Evolutionary conservation across 768 basidiomycete species (phyloP), one percentile per base, ranked within the genome.

Genomic region (Leccinum ochraceum): DNA sequence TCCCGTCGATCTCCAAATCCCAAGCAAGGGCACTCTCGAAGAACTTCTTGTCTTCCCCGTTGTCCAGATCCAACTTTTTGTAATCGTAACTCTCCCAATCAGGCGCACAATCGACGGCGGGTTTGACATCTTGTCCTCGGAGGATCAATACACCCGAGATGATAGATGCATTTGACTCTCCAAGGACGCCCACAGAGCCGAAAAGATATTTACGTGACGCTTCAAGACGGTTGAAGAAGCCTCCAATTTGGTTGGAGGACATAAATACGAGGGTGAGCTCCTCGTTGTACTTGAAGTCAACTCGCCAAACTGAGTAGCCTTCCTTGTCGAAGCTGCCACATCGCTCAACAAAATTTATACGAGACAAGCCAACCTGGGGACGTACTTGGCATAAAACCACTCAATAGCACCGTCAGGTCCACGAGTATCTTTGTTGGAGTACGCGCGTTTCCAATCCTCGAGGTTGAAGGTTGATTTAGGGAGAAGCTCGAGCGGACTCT

Each of bases 171-270:
- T 91, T 90, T 72, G 80, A 55, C 69, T 78, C 77, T 71, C 97
- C 96, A 60, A 95, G 86, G 22, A 99, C 97, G 74, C 93, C 94
- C 51, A 94, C 75, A 49, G 93, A 95, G 14, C 89, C 96, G 75
- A 98, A 97, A 65, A 95, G 83, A 82, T 97, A 96, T 77, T 97
- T 96, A 77, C 96, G 89, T 24, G 95, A 94, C 10, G 87, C 97
- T 80, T 98, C 97, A 9, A 99, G 87, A 60, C 97, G 93, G 84
- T 95, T 92, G 86, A 95, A 98, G 87, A 96, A 94, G 17, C 96
- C 96, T 60, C 86, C 86, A 70, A 97, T 86, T 76, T 90, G 92
- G 83, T 98, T 98, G 63, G 86, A 84, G 61, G 93, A 95, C 95
- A 94, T 98, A 85, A 93, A 98, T 56, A 84, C 84, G 76, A 87